A percentile compares a stretch with the other conserved stretches of the same genome.
Evolutionary conservation across 2,329 filamentous ascomycete species (phyloP).

Genomic region (Penicillium griseofulvum): DNA sequence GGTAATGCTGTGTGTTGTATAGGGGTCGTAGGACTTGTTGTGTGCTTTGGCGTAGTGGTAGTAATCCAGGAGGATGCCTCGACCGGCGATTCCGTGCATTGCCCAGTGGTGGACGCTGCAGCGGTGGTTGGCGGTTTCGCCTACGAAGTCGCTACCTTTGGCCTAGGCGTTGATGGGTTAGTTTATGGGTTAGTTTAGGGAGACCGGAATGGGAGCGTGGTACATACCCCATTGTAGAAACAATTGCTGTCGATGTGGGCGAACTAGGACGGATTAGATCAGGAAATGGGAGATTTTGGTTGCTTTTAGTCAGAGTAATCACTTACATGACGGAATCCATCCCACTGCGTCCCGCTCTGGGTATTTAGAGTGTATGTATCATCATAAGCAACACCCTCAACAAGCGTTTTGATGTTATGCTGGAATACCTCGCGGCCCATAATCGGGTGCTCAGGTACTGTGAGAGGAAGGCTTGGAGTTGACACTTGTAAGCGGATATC

Average conservation of each 20-base stretch:
- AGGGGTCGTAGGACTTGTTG: constrained; percentile 52
- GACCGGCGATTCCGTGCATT: constrained; percentile 42
- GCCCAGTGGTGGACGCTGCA: constrained; percentile 47
- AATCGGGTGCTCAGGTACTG: constrained; percentile 52
- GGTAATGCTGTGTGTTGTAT: constrained; percentile 55
- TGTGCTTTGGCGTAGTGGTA: constrained; percentile 50
- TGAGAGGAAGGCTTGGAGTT: constrained; percentile 49
- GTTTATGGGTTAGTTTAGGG: background rate
- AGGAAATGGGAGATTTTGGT: background rate
- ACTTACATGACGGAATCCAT: constrained; percentile 49
- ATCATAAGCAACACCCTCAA: constrained; percentile 41
- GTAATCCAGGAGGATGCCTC: constrained; percentile 46
- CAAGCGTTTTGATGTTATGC: constrained; percentile 52
- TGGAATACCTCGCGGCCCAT: constrained; percentile 54
- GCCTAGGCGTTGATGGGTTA: constrained; percentile 22
- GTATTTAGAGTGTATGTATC: constrained; percentile 50
- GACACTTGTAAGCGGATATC: background rate
- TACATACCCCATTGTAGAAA: constrained; percentile 43
- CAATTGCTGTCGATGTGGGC: constrained; percentile 36
- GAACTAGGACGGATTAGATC: constrained; percentile 27
- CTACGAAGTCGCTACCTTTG: constrained; percentile 36
- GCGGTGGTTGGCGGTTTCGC: constrained; percentile 35
- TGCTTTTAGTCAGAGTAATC: background rate
- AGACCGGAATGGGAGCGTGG: background rate
- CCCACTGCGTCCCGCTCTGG: constrained; percentile 51